Base-by-base conservation (phyloP, 2,329 filamentous ascomycete genomes). In the Cercospora sp. region DNA sequence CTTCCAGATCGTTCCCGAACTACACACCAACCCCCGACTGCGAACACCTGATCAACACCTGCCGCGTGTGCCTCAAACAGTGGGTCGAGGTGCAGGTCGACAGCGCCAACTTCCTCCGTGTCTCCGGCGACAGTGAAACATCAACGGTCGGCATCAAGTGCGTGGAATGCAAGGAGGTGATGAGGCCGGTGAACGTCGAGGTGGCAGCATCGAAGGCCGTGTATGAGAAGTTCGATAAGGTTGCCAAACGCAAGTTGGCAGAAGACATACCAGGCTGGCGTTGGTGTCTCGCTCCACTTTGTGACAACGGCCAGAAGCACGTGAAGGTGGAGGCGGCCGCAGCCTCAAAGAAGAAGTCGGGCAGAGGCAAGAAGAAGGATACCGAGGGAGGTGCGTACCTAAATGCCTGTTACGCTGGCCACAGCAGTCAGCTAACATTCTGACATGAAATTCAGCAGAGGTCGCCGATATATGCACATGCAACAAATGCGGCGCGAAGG, bases 221-320 rank as follows among this genome's bases (percentile, higher is more conserved):
- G 1, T 67, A 79, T 80, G 20, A 73, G 78, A 59, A 78, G 79
- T 23, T 80, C 81, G 0, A 81, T 13, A 64, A 72, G 60, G 60
- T 70, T 16, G 73, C 74, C 59, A 72, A 73, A 9, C 70, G 69
- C 3, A 69, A 72, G 51, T 72, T 76, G 33, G 71, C 64, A n/a
- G 75, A 77, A 5, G 67, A 61, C 42, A 74, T 69, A 4, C 76
- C 74, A 20, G 70, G 80, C 28, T 88, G 86, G 72, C 75, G 82
- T 16, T 87, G 84, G 83, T 89, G 87, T 71, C 79, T 86, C 1
- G 66, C 71, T 23, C 77, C 83, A 0, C 78, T 77, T 2, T 89
- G 87, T 71, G 80, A 79, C 7, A 82, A 81, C 0, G 86, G 86
- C 0, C 86, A 88, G 68, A 79, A 77, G 1, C 83, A 83, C 26